Conservation (phyloP, 2,329 filamentous ascomycete genomes). For the Penicillium sp. region DNA sequence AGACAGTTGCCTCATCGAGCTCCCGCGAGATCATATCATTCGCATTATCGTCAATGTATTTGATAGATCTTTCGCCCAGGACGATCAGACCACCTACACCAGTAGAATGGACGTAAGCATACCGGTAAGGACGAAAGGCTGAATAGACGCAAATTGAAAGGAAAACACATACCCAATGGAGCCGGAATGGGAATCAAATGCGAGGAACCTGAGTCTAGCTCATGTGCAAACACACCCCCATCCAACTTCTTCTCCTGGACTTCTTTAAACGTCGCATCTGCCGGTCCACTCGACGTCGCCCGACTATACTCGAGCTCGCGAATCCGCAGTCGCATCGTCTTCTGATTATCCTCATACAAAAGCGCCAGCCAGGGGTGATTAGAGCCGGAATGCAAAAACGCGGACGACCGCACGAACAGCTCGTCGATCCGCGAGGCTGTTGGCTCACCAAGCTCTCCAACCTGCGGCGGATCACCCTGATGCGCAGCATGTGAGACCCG, state of each 20-base stretch:
- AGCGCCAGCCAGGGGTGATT: conserved; percentile 65
- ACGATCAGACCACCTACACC: conserved; percentile 69
- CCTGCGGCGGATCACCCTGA: conserved; percentile 39
- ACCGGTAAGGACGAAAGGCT: not conserved
- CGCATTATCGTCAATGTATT: conserved; percentile 80
- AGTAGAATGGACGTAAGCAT: conserved; percentile 3
- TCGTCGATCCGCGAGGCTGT: conserved; percentile 67
- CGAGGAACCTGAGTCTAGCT: conserved; percentile 63
- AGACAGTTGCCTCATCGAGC: conserved; percentile 76
- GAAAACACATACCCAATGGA: conserved; percentile 52
- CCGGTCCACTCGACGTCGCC: conserved; percentile 50
- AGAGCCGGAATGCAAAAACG: conserved; percentile 62
- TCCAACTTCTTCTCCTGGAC: conserved; percentile 44
- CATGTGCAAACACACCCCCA: conserved; percentile 48
- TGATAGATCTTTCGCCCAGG: conserved; percentile 77
- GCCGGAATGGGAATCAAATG: conserved; percentile 64
- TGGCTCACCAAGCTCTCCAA: conserved; percentile 64
- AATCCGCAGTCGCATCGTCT: conserved; percentile 59
- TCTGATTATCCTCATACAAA: conserved; percentile 66
- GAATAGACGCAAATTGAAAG: not conserved
- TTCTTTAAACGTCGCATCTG: conserved; percentile 58
- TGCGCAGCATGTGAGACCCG: conserved; percentile 30
- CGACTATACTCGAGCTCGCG: conserved; percentile 58
- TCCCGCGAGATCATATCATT: conserved; percentile 67
- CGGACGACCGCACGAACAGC: conserved; percentile 67